Conservation (phyloP, 2,329 filamentous ascomycete genomes). For the Ophiostoma perfectum region DNA sequence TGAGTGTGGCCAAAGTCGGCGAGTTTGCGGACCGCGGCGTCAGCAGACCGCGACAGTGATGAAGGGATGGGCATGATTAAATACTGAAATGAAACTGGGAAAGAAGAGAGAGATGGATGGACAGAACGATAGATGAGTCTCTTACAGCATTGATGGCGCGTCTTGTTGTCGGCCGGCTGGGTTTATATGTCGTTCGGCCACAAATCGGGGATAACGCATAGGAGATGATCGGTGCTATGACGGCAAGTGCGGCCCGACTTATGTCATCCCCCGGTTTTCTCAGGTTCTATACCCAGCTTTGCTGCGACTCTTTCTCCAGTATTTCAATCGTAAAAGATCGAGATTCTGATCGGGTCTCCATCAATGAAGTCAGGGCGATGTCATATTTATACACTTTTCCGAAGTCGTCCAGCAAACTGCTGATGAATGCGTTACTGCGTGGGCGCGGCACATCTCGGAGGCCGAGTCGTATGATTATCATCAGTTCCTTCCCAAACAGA, state of each 20-base stretch:
- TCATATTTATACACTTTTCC: neutral
- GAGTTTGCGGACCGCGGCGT: neutral
- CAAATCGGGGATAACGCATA: neutral
- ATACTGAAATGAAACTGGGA: neutral
- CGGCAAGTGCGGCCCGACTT: conserved; percentile 2
- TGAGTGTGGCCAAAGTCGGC: neutral
- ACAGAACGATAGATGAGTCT: neutral
- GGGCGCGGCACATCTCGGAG: neutral
- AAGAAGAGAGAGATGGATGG: neutral
- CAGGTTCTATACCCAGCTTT: neutral
- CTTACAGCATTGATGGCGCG: too few species aligned
- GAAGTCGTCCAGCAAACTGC: too few species aligned
- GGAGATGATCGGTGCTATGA: neutral
- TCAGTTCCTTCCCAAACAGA: too few species aligned
- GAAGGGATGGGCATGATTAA: neutral
- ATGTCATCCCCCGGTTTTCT: neutral
- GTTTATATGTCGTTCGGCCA: neutral
- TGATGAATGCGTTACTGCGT: too few species aligned
- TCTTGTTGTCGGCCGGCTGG: too few species aligned
- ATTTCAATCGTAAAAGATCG: neutral
- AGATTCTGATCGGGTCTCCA: too few species aligned
- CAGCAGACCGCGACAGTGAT: neutral
- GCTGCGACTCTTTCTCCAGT: neutral
- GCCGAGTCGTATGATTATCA: neutral
- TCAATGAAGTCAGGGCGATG: too few species aligned